Conservation (phyloP, 2,329 filamentous ascomycete species). For the Samsoniella hepiali region DNA sequence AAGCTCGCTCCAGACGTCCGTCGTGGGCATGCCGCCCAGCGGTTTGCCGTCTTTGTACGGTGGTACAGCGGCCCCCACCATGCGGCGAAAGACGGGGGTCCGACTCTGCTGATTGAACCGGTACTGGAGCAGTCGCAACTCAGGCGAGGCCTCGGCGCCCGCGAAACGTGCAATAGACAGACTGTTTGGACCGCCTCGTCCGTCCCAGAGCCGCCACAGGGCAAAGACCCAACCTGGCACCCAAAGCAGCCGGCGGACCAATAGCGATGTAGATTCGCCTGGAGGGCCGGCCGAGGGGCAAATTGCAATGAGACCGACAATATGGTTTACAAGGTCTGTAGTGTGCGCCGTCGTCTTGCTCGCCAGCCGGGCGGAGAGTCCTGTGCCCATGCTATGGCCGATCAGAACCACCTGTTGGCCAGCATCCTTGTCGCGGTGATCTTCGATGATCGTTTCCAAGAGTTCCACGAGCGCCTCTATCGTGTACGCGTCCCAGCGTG, state of each 20-base stretch:
- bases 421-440: conserved; percentile 62
- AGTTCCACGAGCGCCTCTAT: conserved; percentile 72
- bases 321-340: conserved; percentile 55
- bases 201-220: conserved; percentile 73
- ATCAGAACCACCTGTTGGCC: conserved; percentile 75
- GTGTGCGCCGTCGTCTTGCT: conserved; percentile 41
- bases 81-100: conserved; percentile 77
- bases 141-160: conserved; percentile 60
- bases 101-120: conserved; percentile 79
- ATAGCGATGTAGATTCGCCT: conserved; percentile 40
- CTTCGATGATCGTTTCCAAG: conserved; percentile 69
- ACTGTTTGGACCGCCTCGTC: conserved; percentile 73
- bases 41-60: conserved; percentile 51
- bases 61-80: conserved; percentile 71
- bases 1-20: conserved; percentile 69
- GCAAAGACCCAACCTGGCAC: conserved; percentile 73
- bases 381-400: conserved; percentile 87
- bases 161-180: conserved; percentile 76
- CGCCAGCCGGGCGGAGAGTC: conserved; percentile 69
- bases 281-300: conserved; percentile 71
- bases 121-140: conserved; percentile 65
- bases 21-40: conserved; percentile 64
- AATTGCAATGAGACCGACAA: conserved; percentile 76
- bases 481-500: conserved; percentile 73
- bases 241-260: conserved; percentile 57